Conservation (phyloP, 192 early-diverging fungal species). For the Umbelopsis sp. region DNA sequence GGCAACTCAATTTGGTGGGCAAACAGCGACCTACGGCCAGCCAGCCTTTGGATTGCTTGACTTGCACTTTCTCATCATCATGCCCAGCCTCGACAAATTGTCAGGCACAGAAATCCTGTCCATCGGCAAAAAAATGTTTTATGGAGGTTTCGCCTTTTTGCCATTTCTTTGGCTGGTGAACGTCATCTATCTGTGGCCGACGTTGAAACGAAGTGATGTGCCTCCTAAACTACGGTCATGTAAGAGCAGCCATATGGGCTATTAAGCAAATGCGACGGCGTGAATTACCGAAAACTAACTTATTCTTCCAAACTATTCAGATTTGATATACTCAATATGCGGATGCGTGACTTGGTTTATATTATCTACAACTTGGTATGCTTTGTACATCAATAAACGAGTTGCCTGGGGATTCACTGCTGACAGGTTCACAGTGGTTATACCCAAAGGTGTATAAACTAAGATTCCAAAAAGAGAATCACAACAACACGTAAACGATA, state of each 20-base stretch:
- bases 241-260: constrained; percentile 33
- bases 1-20: no score
- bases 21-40: no score
- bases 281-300: background rate
- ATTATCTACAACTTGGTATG: constrained; percentile 58
- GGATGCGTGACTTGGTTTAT: constrained; percentile 54
- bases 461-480: background rate
- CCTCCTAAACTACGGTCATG: constrained; percentile 54
- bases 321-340: constrained; percentile 26
- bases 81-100: constrained; percentile 51
- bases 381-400: constrained; percentile 61
- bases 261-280: background rate
- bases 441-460: constrained; percentile 50
- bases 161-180: constrained; percentile 78
- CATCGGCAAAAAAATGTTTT: constrained; percentile 66
- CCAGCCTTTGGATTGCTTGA: background rate
- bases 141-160: constrained; percentile 52
- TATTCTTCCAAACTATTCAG: background rate
- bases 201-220: constrained; percentile 51
- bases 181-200: constrained; percentile 66
- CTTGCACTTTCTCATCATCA: constrained; percentile 9
- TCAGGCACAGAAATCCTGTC: constrained; percentile 54
- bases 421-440: constrained; percentile 55
- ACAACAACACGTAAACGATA: background rate
- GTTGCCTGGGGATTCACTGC: constrained; percentile 60